Conservation (phyloP, 2,329 filamentous ascomycete species). For the Paraphoma chrysanthemicola region DNA sequence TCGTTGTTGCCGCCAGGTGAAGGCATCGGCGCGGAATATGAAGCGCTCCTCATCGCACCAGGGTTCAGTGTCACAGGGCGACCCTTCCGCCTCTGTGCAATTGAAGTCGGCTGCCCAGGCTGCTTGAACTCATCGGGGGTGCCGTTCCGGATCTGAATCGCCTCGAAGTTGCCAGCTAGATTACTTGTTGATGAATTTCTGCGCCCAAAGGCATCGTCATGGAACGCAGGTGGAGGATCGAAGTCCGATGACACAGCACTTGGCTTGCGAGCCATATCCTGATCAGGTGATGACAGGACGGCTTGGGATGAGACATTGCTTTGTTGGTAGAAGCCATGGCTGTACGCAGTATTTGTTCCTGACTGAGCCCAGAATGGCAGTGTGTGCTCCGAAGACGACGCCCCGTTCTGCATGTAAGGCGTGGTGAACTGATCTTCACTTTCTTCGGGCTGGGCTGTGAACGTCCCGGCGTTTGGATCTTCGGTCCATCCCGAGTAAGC, state of each 20-base stretch:
- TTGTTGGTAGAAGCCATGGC: constrained; percentile 41
- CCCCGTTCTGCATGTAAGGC: constrained; percentile 38
- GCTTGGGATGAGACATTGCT: constrained; percentile 45
- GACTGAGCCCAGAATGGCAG: constrained; percentile 35
- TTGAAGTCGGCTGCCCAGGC: constrained; percentile 47
- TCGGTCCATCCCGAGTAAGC: constrained; percentile 48
- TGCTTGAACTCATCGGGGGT: constrained; percentile 47
- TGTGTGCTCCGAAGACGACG: constrained; percentile 40
- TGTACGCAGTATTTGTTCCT: constrained; percentile 6
- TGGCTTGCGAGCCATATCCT: constrained; percentile 33
- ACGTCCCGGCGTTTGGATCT: constrained; percentile 29
- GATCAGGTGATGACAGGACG: constrained; percentile 42
- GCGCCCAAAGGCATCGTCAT: constrained; percentile 41
- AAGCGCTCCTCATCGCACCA: constrained; percentile 50
- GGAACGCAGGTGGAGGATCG: constrained; percentile 36
- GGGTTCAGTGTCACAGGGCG: constrained; percentile 50
- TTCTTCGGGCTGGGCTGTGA: constrained; percentile 29
- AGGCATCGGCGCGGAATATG: constrained; percentile 50
- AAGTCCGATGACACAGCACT: constrained; percentile 42
- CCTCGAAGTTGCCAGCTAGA: constrained; percentile 48
- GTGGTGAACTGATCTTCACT: constrained; percentile 37
- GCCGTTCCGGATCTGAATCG: constrained; percentile 46
- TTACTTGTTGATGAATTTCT: constrained; percentile 50
- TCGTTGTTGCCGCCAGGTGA: constrained; percentile 48
- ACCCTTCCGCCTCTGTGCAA: constrained; percentile 51